Conservation (phyloP, 2,329 filamentous ascomycete genomes). For the Aspergillus melleus region DNA sequence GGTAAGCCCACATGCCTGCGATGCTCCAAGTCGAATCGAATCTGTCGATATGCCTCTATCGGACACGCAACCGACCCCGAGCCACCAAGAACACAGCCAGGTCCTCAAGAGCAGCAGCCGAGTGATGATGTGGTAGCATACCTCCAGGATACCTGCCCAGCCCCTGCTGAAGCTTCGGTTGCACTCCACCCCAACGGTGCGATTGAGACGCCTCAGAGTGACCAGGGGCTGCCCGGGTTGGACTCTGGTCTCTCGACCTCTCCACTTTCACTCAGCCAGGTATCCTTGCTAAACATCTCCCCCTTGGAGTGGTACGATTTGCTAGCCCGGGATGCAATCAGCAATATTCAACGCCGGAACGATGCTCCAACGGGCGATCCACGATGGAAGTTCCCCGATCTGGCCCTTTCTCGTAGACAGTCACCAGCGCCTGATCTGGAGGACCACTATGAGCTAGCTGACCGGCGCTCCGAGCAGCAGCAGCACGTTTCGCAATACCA, state of each 20-base stretch:
- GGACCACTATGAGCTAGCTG: neutral
- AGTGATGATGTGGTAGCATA: neutral
- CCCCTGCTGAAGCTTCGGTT: neutral
- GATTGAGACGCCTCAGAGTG: neutral
- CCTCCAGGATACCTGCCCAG: neutral
- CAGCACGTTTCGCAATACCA: neutral
- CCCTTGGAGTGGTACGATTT: constrained; percentile 25
- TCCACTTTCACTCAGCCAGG: constrained; percentile 7
- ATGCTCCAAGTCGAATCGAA: constrained; percentile 5
- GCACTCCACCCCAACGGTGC: neutral
- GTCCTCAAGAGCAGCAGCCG: neutral
- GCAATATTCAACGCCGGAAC: constrained; percentile 11
- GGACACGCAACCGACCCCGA: neutral
- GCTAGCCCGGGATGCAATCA: constrained; percentile 24
- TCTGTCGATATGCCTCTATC: constrained; percentile 13
- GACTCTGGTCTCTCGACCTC: constrained; percentile 4
- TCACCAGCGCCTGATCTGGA: neutral
- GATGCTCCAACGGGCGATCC: constrained; percentile 3
- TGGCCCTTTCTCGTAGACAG: constrained; percentile 11
- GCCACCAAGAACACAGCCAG: neutral
- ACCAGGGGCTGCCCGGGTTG: constrained; percentile 3
- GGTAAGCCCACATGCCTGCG: constrained; percentile 15
- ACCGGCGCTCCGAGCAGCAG: neutral
- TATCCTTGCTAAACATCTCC: constrained; percentile 11
- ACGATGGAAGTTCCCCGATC: constrained; percentile 7